These are phyloP conservation scores for Ceratocystis alfenasii DNA, from an alignment of 2,329 filamentous ascomycete genomes.

Conservation along the genomic window DNA sequence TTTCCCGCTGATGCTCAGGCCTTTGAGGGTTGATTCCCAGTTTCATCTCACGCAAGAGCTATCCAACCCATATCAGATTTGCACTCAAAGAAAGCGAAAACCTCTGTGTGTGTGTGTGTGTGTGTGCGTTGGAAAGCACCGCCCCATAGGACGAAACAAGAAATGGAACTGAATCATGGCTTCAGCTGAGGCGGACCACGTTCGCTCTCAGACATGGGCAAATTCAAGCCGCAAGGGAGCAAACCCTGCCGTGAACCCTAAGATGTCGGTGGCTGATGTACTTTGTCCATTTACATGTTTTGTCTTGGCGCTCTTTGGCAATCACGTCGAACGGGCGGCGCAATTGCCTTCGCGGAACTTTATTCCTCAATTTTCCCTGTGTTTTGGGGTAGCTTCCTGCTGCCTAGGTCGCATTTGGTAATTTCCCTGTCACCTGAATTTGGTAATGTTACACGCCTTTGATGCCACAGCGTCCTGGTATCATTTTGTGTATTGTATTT, in stretches of 20 bases:
- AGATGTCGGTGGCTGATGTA: neutral
- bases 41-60: neutral
- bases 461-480: neutral
- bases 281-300: neutral
- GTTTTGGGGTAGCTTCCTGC: neutral
- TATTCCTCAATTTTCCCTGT: neutral
- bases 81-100: neutral
- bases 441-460: neutral
- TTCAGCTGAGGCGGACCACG: neutral
- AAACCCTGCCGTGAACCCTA: neutral
- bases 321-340: neutral
- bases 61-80: neutral
- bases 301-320: neutral
- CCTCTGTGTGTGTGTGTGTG: too few species aligned
- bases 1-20: too few species aligned
- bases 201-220: neutral
- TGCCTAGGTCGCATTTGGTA: neutral
- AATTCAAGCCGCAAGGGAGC: too few species aligned
- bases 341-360: neutral
- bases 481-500: too few species aligned
- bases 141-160: neutral
- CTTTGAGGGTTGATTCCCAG: too few species aligned
- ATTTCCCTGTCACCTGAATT: neutral
- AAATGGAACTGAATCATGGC: neutral
- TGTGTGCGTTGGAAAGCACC: neutral